Evolutionary conservation across 2,329 filamentous ascomycete genomes (phyloP), one percentile per base, ranked within the genome.

Genomic region (Colletotrichum spinosum): DNA sequence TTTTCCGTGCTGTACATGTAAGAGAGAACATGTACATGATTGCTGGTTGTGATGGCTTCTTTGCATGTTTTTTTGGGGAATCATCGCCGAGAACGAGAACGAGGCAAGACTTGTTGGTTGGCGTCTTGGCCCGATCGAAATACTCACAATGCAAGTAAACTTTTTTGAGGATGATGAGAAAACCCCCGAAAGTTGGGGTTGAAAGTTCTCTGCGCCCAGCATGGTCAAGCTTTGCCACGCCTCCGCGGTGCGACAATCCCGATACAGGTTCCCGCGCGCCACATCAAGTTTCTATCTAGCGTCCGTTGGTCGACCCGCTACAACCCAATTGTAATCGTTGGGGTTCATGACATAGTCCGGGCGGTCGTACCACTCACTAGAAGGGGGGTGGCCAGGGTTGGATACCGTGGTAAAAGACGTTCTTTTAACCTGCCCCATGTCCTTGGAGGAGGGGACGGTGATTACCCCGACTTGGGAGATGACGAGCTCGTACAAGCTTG

Each of bases 381-480:
- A 17, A 17, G 34, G 15, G 15, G 37, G 13, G 46, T 15, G 42
- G 38, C 34, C 2, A 46, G 34, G 38, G 38, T 10, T 38, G 48
- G 38, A 13, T 25, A 25, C 25, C 4, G 4, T 25, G 25, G 39
- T 17, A 10, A n/a, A n/a, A 45, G 51, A 41, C 37, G 51, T 12
- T 15, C 25, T 25, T 25, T 5, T 25, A 25, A 25, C 45, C 42
- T 33, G 56, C 34, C 58, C 57, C 58, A 38, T 38, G 15, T 50
- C 51, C 39, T 51, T 15, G 44, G 51, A 45, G 46, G 57, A 41
- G 50, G 51, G 52, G 46, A 61, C 62, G 62, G 48, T 52, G 41
- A 65, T 65, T 49, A 49, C 53, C 52, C 58, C 58, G 52, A 65
- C 62, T 56, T 61, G 57, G 57, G 44, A 46, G 15, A 46, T 10